Percentiles rank a stretch among this genome's conserved stretches.
These are phyloP conservation scores for Agrocybe pediades DNA, from an alignment of 768 basidiomycete genomes.

Conservation along the genomic window DNA sequence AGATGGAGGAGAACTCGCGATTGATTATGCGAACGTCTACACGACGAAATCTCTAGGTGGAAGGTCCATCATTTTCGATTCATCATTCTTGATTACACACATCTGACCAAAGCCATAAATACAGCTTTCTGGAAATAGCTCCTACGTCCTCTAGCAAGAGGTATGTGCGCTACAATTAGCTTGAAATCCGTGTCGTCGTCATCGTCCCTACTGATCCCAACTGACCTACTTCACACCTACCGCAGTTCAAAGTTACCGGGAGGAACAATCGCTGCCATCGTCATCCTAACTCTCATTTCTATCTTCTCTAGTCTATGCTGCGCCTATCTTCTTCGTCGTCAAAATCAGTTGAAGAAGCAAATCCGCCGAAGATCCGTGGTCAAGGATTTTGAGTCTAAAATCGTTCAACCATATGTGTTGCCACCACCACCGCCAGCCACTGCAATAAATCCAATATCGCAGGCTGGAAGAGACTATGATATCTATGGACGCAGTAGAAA, in stretches of 20 bases:
- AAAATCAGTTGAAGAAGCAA: neutral
- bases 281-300: neutral
- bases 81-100: too few species aligned
- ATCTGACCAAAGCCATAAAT: neutral
- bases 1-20: conserved; percentile 18
- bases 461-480: neutral
- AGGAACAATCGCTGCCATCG: neutral
- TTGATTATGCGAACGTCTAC: conserved; percentile 25
- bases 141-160: neutral
- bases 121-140: conserved; percentile 4
- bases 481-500: neutral
- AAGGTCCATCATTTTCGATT: conserved; percentile 10
- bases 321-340: neutral
- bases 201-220: too few species aligned
- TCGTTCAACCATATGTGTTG: neutral
- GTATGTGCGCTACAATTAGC: too few species aligned
- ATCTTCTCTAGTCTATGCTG: neutral
- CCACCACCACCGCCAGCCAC: neutral
- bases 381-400: neutral
- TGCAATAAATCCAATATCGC: neutral
- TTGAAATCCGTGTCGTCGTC: too few species aligned
- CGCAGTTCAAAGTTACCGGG: neutral
- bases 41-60: conserved; percentile 16
- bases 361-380: neutral
- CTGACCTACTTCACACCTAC: neutral